Evolutionary conservation across 768 basidiomycete species (phyloP).

Genomic region (Tephrocybe rancida): DNA sequence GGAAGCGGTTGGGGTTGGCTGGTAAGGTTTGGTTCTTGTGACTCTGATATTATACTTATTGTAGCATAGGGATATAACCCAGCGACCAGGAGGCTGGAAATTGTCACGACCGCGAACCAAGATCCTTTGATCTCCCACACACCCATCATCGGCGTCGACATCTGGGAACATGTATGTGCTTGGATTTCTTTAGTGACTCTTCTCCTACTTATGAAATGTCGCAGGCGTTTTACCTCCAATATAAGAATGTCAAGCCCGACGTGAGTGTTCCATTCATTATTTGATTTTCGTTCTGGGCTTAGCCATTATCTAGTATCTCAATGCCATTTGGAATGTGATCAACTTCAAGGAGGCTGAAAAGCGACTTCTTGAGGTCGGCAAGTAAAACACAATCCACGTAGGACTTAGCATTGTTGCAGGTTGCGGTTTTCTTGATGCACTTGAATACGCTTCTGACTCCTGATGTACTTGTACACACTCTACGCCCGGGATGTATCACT

Average conservation of each 20-base stretch:
- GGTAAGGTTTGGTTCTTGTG: slow-evolving; percentile 38
- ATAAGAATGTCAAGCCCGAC: slow-evolving; percentile 92
- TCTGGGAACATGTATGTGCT: slow-evolving; percentile 88
- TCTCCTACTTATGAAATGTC: slow-evolving; percentile 6
- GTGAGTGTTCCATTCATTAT: slow-evolving; percentile 49
- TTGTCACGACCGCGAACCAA: slow-evolving; percentile 94
- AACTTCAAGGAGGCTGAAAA: slow-evolving; percentile 93
- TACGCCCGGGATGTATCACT: too few relatives aligned
- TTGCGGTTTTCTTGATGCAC: too few relatives aligned
- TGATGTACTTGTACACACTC: too few relatives aligned
- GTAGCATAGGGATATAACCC: slow-evolving; percentile 72
- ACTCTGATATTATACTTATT: background rate
- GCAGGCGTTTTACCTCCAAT: slow-evolving; percentile 81
- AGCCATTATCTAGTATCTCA: slow-evolving; percentile 68
- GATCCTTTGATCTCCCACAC: slow-evolving; percentile 83
- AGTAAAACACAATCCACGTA: slow-evolving; percentile 21
- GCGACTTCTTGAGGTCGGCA: slow-evolving; percentile 40
- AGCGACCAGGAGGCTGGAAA: slow-evolving; percentile 73
- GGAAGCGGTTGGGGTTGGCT: slow-evolving; percentile 99
- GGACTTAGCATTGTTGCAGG: too few relatives aligned
- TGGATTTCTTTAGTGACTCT: slow-evolving; percentile 10
- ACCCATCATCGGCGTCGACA: slow-evolving; percentile 94
- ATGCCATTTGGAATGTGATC: slow-evolving; percentile 94
- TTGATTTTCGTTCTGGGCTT: background rate
- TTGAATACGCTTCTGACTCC: too few relatives aligned